A percentile compares a stretch with the other conserved stretches of the same genome.
phyloP scores from a whole-genome alignment of 2,329 filamentous ascomycete genomes.

The Epichloe gansuensis region DNA sequence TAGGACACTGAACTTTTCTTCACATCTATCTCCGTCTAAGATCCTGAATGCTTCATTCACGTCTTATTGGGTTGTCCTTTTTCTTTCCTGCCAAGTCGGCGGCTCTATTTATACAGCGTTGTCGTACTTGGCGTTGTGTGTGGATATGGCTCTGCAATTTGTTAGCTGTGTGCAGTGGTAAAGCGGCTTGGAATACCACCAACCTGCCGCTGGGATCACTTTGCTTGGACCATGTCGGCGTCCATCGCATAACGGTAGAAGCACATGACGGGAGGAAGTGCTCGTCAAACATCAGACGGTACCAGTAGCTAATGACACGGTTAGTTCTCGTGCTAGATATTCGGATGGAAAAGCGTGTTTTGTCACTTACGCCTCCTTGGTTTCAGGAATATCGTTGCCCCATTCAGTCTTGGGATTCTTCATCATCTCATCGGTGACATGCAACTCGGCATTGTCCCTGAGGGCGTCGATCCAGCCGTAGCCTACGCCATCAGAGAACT shows the following conservation, averaged over 20 bases:
- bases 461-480: slow-evolving; percentile 98
- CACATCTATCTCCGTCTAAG: neutral
- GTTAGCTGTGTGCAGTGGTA: slow-evolving; percentile 7
- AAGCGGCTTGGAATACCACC: slow-evolving; percentile 7
- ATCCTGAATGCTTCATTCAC: neutral
- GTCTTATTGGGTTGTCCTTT: neutral
- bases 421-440: slow-evolving; percentile 95
- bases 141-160: slow-evolving; percentile 54
- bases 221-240: slow-evolving; percentile 94
- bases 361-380: slow-evolving; percentile 72
- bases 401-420: slow-evolving; percentile 96
- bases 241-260: slow-evolving; percentile 90
- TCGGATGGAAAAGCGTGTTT: too few species aligned
- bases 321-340: neutral
- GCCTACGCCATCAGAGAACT: slow-evolving; percentile 96
- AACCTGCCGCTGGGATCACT: slow-evolving; percentile 86
- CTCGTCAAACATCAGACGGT: slow-evolving; percentile 96
- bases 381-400: slow-evolving; percentile 84
- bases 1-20: neutral
- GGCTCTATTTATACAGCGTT: slow-evolving; percentile 22
- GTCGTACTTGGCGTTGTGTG: slow-evolving; percentile 63
- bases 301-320: slow-evolving; percentile 61
- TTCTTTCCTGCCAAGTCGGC: neutral
- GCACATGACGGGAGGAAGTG: slow-evolving; percentile 89
- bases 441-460: slow-evolving; percentile 82